A percentile compares a stretch with the other conserved stretches of the same genome.
Evolutionary conservation across 2,329 filamentous ascomycete species (phyloP).

Genomic region (Cytospora mali): DNA sequence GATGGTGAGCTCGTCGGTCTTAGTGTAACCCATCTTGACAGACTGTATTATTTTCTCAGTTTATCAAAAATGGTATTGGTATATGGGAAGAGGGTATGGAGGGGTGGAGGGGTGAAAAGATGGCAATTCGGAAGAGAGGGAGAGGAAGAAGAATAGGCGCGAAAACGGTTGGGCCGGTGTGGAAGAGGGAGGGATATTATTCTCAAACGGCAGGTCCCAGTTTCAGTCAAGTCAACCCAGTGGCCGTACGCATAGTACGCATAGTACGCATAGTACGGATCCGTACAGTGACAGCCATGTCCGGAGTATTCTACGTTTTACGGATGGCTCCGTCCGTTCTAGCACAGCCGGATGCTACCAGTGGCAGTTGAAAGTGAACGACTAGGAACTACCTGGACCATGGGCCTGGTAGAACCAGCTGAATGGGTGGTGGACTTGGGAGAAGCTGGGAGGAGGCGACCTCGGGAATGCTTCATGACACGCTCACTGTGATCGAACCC

Average conservation of each 20-base stretch:
- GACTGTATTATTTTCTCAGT: no score
- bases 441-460: no score
- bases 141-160: constrained; percentile 24
- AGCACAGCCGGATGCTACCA: no score
- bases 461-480: neutral
- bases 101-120: constrained; percentile 12
- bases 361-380: no score
- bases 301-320: neutral
- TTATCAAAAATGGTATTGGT: constrained; percentile 14
- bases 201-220: neutral
- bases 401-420: no score
- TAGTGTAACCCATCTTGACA: constrained; percentile 79
- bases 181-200: constrained; percentile 8
- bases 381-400: no score
- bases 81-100: constrained; percentile 17
- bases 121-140: constrained; percentile 26
- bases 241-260: no score
- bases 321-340: neutral
- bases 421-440: no score
- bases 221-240: neutral
- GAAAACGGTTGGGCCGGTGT: constrained; percentile 11
- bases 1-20: constrained; percentile 87
- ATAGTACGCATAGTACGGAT: no score
- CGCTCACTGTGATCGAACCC: neutral
- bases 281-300: neutral